Conservation (phyloP, 345 rosid species). For the Abelmoschus esculentus region DNA sequence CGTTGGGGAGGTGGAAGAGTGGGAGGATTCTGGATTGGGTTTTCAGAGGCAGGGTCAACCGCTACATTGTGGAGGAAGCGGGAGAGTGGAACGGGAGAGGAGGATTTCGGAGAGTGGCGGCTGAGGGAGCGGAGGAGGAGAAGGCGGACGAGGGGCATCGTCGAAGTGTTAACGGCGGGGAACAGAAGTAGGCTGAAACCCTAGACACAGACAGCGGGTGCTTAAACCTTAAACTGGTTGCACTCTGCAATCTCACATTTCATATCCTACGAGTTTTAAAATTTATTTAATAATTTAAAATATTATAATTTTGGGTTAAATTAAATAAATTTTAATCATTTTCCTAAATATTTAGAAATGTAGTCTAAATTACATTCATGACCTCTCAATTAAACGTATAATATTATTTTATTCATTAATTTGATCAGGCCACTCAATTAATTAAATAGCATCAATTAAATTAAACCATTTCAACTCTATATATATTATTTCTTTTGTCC, state of each 20-base stretch:
- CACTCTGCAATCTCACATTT: background rate
- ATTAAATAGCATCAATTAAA: too few species aligned
- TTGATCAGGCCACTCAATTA: too few species aligned
- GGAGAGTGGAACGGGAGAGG: constrained; percentile 12
- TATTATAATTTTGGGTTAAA: too few species aligned
- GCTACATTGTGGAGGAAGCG: constrained; percentile 16
- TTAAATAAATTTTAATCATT: too few species aligned
- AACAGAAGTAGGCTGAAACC: constrained; percentile 14
- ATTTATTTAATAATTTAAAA: too few species aligned
- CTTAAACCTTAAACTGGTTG: background rate
- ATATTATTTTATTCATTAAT: too few species aligned
- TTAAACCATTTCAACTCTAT: too few species aligned
- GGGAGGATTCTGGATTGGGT: constrained; percentile 6
- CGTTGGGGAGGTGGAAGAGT: constrained; percentile 24
- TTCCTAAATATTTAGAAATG: too few species aligned
- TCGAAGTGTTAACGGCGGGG: background rate
- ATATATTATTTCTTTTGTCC: too few species aligned
- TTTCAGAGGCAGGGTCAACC: background rate
- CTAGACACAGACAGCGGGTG: background rate
- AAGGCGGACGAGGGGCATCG: constrained; percentile 49
- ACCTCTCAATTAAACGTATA: too few species aligned
- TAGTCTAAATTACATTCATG: too few species aligned
- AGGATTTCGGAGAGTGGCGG: constrained; percentile 1
- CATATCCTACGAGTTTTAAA: too few species aligned
- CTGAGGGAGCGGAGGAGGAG: constrained; percentile 34